Conservation (phyloP, 1,284 basidiomycete species). For the Schizopora paradoxa region DNA sequence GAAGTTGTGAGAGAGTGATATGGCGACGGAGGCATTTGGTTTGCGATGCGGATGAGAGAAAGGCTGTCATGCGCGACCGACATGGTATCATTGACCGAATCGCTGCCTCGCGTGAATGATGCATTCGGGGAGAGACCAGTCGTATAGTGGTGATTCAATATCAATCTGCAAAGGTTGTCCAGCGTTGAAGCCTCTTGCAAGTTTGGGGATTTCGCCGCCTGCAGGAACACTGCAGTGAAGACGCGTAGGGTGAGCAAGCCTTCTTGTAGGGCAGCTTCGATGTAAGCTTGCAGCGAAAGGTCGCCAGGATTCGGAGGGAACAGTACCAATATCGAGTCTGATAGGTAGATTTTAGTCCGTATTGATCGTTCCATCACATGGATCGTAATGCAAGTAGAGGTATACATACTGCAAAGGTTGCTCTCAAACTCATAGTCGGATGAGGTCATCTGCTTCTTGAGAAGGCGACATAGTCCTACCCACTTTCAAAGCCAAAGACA, state of each 20-base stretch:
- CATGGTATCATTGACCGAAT: conserved; percentile 39
- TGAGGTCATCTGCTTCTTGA: conserved; percentile 1
- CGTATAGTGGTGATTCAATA: conserved; percentile 55
- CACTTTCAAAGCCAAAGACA: conserved; percentile 41
- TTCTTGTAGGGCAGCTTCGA: conserved; percentile 52
- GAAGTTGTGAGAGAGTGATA: conserved; percentile 56
- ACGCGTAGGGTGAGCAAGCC: conserved; percentile 50
- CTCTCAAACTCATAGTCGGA: conserved; percentile 25
- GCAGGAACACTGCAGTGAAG: conserved; percentile 53
- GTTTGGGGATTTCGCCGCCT: conserved; percentile 37
- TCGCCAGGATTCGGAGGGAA: conserved; percentile 63
- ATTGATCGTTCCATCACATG: conserved; percentile 26
- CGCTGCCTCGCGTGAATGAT: conserved; percentile 45
- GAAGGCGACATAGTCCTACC: conserved; percentile 25
- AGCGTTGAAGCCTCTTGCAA: conserved; percentile 59
- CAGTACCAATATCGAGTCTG: conserved; percentile 64
- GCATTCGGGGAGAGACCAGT: conserved; percentile 47
- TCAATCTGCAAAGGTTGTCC: conserved; percentile 60
- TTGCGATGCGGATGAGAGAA: conserved; percentile 49
- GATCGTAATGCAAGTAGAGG: conserved; percentile 43
- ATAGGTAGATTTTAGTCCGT: conserved; percentile 1
- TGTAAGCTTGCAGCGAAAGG: conserved; percentile 53
- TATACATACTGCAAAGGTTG: conserved; percentile 35
- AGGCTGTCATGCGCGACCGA: conserved; percentile 56
- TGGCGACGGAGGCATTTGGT: conserved; percentile 51